phyloP scores from a whole-genome alignment of 2,329 filamentous ascomycete species.

The Metarhizium anisopliae region DNA sequence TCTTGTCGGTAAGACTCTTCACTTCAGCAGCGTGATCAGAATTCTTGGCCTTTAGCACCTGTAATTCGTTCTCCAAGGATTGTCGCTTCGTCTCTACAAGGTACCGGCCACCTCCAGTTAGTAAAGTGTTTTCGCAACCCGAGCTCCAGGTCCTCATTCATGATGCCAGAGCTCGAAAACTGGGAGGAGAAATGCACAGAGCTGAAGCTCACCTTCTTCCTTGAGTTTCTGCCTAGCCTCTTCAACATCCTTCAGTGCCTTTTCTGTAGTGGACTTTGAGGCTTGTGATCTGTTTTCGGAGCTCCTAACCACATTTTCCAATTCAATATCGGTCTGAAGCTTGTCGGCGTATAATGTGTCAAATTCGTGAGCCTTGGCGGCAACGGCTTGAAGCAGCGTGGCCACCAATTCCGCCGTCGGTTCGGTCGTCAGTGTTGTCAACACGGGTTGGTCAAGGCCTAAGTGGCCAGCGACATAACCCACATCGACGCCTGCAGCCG shows the following conservation, averaged over 20 bases:
- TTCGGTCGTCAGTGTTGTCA: slow-evolving; percentile 52
- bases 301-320: slow-evolving; percentile 80
- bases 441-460: slow-evolving; percentile 54
- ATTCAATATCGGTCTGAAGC: slow-evolving; percentile 79
- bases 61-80: slow-evolving; percentile 71
- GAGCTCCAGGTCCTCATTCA: not conserved
- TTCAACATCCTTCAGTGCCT: slow-evolving; percentile 74
- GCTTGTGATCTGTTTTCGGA: slow-evolving; percentile 75
- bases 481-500: slow-evolving; percentile 49
- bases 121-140: not conserved
- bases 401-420: slow-evolving; percentile 74
- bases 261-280: slow-evolving; percentile 73
- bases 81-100: slow-evolving; percentile 64
- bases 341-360: slow-evolving; percentile 81
- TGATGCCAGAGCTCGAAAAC: not conserved
- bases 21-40: slow-evolving; percentile 67
- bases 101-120: not conserved
- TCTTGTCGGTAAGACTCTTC: slow-evolving; percentile 69
- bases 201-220: slow-evolving; percentile 59
- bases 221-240: slow-evolving; percentile 73
- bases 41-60: slow-evolving; percentile 65
- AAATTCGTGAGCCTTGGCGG: slow-evolving; percentile 70
- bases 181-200: slow-evolving; percentile 9
- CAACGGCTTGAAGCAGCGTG: slow-evolving; percentile 64
- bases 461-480: slow-evolving; percentile 66